Evolutionary conservation across 768 basidiomycete species (phyloP).

Genomic region (Panaeolus cyanescens): DNA sequence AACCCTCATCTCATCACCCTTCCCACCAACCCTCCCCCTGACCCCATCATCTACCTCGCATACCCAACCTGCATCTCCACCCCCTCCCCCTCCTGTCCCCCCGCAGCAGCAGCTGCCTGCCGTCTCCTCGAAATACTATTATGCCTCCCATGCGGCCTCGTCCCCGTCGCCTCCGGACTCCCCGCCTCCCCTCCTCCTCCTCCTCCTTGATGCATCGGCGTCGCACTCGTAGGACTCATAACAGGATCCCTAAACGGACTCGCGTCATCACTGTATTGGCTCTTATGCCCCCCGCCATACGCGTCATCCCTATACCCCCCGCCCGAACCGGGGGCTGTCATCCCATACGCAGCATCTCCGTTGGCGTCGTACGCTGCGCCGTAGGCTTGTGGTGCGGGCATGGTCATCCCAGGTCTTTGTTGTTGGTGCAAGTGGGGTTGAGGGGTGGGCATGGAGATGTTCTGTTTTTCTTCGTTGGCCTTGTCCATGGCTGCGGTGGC

Average conservation of each 20-base stretch:
- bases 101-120: conserved; percentile 19
- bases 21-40: background rate
- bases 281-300: background rate
- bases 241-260: conserved; percentile 18
- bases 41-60: conserved; percentile 24
- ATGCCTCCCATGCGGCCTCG: background rate
- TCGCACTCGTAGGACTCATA: conserved; percentile 20
- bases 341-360: background rate
- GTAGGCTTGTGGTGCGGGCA: too few species aligned
- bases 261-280: conserved; percentile 9
- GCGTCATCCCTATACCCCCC: background rate
- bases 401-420: too few species aligned
- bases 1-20: background rate
- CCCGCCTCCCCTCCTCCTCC: background rate
- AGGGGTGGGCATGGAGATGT: background rate
- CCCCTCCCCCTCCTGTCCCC: conserved; percentile 29
- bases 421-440: too few species aligned
- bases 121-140: conserved; percentile 9
- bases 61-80: conserved; percentile 40
- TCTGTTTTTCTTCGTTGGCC: conserved; percentile 29
- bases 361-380: too few species aligned
- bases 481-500: conserved; percentile 71
- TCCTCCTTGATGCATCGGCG: background rate
- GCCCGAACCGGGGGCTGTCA: too few species aligned
- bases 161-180: background rate